Evolutionary conservation across 225 moss, liverwort and hornwort species (phyloP), one percentile per base, ranked within the genome.

Genomic region (Straminergon stramineum): DNA sequence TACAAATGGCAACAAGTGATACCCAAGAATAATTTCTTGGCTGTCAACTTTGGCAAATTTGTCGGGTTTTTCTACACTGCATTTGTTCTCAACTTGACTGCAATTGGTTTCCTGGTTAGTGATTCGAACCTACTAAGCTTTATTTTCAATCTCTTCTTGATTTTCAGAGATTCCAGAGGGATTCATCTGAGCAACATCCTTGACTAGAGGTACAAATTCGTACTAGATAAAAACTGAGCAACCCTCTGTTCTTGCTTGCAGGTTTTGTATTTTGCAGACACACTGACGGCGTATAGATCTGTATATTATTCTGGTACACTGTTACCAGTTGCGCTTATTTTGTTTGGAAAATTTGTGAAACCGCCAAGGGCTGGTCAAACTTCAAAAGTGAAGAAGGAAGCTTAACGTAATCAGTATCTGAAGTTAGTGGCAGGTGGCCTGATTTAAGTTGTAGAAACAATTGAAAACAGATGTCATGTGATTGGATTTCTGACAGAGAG

Each of bases 1-100:
- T 97, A 94, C 87, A 96, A 95, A 89, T 98, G 97, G 95, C 98
- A 96, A 84, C 95, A 93, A 94, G 94, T 92, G 39, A 79, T 97
- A 75, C 95, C 95, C 83, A 90, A 90, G 84, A 87, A 83, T 30
- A 90, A 92, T 75, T 62, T 81, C 52, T 85, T 95, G 45, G 90
- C 92, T 62, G 89, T 91, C 22, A 93, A 90, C 31, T 30, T 93
- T 10, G 92, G 95, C 66, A 21, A 86, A 20, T 37, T 94, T 56
- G 64, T 93, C 37, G 94, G 94, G 5, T 90, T 85, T 86, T 73
- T 95, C 48, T 97, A 96, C 91, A 91, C 98, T 13, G 90, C 89
- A 51, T 92, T 96, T 89, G 97, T 93, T 75, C 93, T 98, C 89
- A 96, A 98, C 96, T 92, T 96, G 55, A 96, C 96, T 52, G 92